A percentile compares a stretch with the other conserved stretches of the same genome.
Conservation (phyloP, 371 early-diverging fungal species). For the Dentiscutata heterogama region DNA sequence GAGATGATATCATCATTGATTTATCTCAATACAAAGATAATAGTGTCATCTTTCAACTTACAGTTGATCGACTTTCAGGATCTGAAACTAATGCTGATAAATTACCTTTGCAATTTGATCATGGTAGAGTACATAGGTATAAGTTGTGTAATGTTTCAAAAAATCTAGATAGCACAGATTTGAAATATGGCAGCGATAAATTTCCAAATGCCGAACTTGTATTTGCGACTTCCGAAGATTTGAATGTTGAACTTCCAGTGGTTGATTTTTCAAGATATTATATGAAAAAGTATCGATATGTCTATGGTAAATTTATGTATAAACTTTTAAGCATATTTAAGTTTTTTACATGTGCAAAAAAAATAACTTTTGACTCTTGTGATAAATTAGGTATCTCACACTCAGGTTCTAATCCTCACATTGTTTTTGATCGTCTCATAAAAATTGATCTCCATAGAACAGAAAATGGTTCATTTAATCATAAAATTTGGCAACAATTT, state of each 20-base stretch:
- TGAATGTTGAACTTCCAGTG: not conserved
- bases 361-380: no score
- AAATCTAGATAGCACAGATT: no score
- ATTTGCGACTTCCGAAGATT: not conserved
- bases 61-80: constrained; percentile 32
- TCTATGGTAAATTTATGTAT: constrained; percentile 39
- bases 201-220: not conserved
- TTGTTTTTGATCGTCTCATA: no score
- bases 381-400: constrained; percentile 5
- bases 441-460: constrained; percentile 60
- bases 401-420: constrained; percentile 53
- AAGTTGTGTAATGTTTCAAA: no score
- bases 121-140: no score
- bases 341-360: no score
- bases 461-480: constrained; percentile 54
- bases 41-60: not conserved
- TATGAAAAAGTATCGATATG: constrained; percentile 5
- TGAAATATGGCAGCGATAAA: no score
- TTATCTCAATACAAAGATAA: constrained; percentile 48
- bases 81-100: no score
- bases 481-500: constrained; percentile 54
- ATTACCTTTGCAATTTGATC: no score
- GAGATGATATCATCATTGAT: constrained; percentile 50
- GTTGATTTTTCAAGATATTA: constrained; percentile 55
- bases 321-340: no score